Conservation (phyloP, 2,329 filamentous ascomycete genomes). For the Septoria linicola region DNA sequence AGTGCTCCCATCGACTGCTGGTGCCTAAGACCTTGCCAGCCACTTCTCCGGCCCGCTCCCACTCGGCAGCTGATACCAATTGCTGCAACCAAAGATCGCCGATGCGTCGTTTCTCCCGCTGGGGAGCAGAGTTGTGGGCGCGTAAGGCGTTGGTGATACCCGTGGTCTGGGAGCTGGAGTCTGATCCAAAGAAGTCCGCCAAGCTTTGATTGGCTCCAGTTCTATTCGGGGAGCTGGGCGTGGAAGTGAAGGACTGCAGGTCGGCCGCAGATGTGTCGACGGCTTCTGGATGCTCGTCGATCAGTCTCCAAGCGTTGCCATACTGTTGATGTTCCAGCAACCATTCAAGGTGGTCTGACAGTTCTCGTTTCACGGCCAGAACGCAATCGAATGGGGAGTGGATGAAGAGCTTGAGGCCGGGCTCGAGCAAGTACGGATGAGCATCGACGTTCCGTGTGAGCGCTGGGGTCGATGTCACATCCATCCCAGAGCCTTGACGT, state of each 20-base stretch:
- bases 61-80: conserved; percentile 71
- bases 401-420: conserved; percentile 81
- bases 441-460: conserved; percentile 36
- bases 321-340: conserved; percentile 78
- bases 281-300: conserved; percentile 82
- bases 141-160: conserved; percentile 15
- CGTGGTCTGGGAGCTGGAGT: conserved; percentile 53
- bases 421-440: conserved; percentile 52
- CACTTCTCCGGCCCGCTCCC: conserved; percentile 73
- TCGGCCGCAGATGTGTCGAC: conserved; percentile 44
- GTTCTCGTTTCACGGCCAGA: conserved; percentile 82
- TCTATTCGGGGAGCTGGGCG: conserved; percentile 48
- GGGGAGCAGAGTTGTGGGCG: conserved; percentile 57
- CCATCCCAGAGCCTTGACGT: conserved; percentile 39
- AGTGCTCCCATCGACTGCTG: conserved; percentile 85
- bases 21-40: conserved; percentile 80
- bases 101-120: conserved; percentile 85
- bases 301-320: conserved; percentile 80
- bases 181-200: conserved; percentile 58
- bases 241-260: conserved; percentile 34
- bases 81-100: conserved; percentile 93
- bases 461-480: conserved; percentile 25
- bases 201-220: conserved; percentile 34
- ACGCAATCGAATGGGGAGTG: conserved; percentile 97
- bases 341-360: conserved; percentile 83